Percentiles rank a stretch among this genome's conserved stretches.
phyloP scores from a whole-genome alignment of 129 eudicot genomes.

The Scalesia atractyloides region DNA sequence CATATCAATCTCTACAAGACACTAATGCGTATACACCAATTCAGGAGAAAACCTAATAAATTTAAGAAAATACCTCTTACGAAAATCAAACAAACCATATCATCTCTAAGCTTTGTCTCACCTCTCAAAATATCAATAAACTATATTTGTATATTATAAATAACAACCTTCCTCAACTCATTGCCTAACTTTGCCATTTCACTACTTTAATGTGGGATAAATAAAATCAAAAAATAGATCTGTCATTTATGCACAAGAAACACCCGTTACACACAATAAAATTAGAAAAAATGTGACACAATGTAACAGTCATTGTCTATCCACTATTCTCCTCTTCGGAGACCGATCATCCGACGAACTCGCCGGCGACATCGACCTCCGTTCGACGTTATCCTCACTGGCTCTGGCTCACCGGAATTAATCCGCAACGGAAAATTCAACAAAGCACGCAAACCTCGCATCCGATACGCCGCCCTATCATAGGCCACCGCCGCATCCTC shows the following conservation, averaged over 20 bases:
- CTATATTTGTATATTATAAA: no score
- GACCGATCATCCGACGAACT: constrained; percentile 36
- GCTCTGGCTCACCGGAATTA: constrained; percentile 85
- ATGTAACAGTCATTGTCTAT: background rate
- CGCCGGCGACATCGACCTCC: constrained; percentile 39
- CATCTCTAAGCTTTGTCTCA: no score
- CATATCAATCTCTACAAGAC: no score
- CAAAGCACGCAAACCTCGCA: constrained; percentile 83
- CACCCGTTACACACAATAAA: background rate
- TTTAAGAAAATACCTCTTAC: no score
- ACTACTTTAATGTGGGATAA: background rate
- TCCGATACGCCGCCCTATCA: constrained; percentile 70
- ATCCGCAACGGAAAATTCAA: constrained; percentile 74
- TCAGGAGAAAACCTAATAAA: no score
- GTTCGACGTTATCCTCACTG: constrained; percentile 57
- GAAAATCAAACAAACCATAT: no score
- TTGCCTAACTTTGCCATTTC: no score
- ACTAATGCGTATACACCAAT: no score
- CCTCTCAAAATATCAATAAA: no score
- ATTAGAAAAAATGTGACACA: background rate
- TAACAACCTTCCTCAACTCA: no score
- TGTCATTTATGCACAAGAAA: constrained; percentile 25
- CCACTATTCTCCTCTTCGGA: constrained; percentile 36
- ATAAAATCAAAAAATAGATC: background rate
- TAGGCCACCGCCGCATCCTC: constrained; percentile 87